Conservation (phyloP, 768 basidiomycete species). For the Amylocystis lapponica region DNA sequence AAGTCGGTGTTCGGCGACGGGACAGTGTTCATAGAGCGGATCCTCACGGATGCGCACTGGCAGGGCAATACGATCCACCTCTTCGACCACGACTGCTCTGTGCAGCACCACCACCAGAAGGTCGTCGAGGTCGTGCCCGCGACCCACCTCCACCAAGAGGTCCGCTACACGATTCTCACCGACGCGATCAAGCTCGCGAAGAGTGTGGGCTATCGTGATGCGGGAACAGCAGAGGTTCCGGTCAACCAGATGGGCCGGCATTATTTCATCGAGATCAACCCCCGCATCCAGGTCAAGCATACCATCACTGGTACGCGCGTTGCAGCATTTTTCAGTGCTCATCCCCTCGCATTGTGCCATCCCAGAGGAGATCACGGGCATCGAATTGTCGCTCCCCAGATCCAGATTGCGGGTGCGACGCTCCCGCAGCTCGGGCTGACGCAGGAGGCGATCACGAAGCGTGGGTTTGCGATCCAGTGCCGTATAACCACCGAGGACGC, state of each 20-base stretch:
- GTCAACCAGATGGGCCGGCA: slow-evolving; percentile 95
- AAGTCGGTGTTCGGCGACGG: slow-evolving; percentile 97
- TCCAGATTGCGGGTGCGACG: slow-evolving; percentile 97
- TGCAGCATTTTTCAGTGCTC: neutral
- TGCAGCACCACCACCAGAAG: slow-evolving; percentile 96
- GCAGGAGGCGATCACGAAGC: slow-evolving; percentile 92
- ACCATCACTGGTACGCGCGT: slow-evolving; percentile 81
- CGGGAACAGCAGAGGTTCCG: slow-evolving; percentile 97
- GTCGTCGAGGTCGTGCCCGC: slow-evolving; percentile 99
- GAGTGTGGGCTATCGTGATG: slow-evolving; percentile 93
- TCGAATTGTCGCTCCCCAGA: slow-evolving; percentile 99
- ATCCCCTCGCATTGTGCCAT: no score
- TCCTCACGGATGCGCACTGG: slow-evolving; percentile 89
- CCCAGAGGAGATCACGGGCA: slow-evolving; percentile 97
- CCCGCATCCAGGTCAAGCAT: slow-evolving; percentile 99
- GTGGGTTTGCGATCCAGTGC: slow-evolving; percentile 97
- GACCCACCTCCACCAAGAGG: slow-evolving; percentile 85
- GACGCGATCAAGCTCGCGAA: slow-evolving; percentile 95
- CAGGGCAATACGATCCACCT: slow-evolving; percentile 94
- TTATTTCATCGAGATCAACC: slow-evolving; percentile 99
- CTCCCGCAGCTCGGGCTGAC: slow-evolving; percentile 92
- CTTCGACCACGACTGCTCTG: slow-evolving; percentile 98
- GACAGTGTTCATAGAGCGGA: slow-evolving; percentile 98
- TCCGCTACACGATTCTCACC: slow-evolving; percentile 78
- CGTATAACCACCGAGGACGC: slow-evolving; percentile 98